Evolutionary conservation across 768 basidiomycete genomes (phyloP), one percentile per base, ranked within the genome.

Genomic region (Pleurotus tuber-regium): DNA sequence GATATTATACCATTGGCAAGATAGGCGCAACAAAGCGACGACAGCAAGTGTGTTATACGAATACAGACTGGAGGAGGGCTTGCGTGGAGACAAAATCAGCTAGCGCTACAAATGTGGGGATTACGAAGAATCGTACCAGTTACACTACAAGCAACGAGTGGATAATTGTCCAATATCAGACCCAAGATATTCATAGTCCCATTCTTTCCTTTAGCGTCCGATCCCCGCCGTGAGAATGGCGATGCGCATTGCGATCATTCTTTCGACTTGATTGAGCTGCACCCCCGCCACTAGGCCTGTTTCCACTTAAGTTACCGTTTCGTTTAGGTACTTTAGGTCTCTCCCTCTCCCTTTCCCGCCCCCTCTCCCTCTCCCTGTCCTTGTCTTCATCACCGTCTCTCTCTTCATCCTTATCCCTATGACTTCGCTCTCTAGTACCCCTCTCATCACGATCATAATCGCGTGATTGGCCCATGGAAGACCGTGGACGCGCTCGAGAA

Each of bases 181-280:
- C 25, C 51, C 25, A 51, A 48, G 53, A 47, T 39, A 40, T 59
- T 78, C 69, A 88, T 36, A 89, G 76, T 66, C 89, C 89, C 84
- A 92, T 79, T 62, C 89, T 74, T 69, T 91, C 87, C 66, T 84
- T 86, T 74, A 92, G 83, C 75, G 89, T 88, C 80, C 89, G 88
- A 74, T 87, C 85, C 39, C 72, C 73, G 56, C 72, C 41, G 23
- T 46, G 53, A 14, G 40, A 38, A 24, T 42, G 23, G 23, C 38
- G 36, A 24, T 40, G 36, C 21, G 52, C 36, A 25, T n/a, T 47
- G 35, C 51, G 44, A 26, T 53, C 51, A 50, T 43, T 42, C 58
- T 62, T 64, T 48, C 68, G 52, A 55, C 58, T 66, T 19, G 63
- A 66, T 50, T 43, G 66, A 66, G 31, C 71, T 64, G 11, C 70